Conservation (phyloP, 1,284 basidiomycete genomes). For the Cystobasidium slooffiae region DNA sequence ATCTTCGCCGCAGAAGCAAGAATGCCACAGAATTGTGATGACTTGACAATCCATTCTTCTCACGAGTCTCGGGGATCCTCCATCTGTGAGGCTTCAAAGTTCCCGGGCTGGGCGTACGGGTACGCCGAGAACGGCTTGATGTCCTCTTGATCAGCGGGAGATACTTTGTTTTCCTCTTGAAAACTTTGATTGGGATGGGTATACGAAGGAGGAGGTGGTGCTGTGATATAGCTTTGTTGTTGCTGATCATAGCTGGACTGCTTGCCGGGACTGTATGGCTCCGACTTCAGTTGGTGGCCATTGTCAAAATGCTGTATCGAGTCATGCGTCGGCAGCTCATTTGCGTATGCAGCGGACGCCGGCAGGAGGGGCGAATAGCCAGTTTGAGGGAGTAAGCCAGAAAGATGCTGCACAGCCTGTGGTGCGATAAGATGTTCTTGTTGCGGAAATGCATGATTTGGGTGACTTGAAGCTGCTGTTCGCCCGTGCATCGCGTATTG, state of each 20-base stretch:
- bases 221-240: conserved; percentile 1
- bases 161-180: background rate
- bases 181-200: background rate
- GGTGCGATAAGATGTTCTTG: background rate
- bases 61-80: background rate
- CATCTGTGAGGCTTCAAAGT: background rate
- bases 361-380: conserved; percentile 17
- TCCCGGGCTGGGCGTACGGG: background rate
- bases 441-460: background rate
- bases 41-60: background rate
- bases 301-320: background rate
- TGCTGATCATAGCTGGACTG: background rate
- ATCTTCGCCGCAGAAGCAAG: background rate
- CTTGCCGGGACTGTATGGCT: background rate
- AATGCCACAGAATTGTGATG: no score
- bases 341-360: conserved; percentile 15
- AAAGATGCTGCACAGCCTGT: conserved; percentile 23
- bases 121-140: background rate
- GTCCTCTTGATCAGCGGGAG: background rate
- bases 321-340: background rate
- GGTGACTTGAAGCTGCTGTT: background rate
- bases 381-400: conserved; percentile 22
- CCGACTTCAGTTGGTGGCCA: background rate
- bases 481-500: background rate
- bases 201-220: conserved; percentile 13